Evolutionary conservation across 1,139 yeast genomes (phyloP), one percentile per base, ranked within the genome.

Genomic region (Hemisphaericaspora subhashii): DNA sequence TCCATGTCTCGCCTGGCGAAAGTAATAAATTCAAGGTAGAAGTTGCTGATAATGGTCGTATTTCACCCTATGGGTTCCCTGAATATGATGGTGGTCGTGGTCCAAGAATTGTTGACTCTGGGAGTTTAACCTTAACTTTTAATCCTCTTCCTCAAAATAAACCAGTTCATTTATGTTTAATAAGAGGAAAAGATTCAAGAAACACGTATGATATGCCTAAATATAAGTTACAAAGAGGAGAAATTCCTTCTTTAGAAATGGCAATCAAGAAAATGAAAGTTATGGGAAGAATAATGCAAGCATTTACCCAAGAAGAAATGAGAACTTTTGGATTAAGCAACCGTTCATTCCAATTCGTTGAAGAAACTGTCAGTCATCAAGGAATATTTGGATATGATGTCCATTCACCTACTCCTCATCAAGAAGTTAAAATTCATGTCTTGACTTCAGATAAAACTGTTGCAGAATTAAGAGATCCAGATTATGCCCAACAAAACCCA

Each of bases 241-340:
- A 87, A 51, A 82, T 81, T 1, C 83, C 88, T 45, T 78, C 73
- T n/a, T 55, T 90, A 17, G 83, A 83, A 13, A 62, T 81, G n/a
- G 97, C 97, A 0, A 66, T 87, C 16, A 70, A 72, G 48, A 89
- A 87, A 57, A 59, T 92, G 48, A 79, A 95, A 51, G 78, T 88
- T 44, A 97, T 90, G 6, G 96, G 87, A 3, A 72, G 96, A 52
- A 60, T 92, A 60, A 88, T 89, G 96, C 90, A 88, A 53, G 96
- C 97, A 0, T 90, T 79, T 57, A 90, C 98, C 0, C 83, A 83
- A 50, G 97, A 92, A 50, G 97, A 90, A 56, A 88, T 92, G 96
- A 64, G 81, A 42, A 66, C 82, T 29, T 74, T 77, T 39, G 94
- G 95, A 0, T 77, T 87, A 52, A 95, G 96, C 20, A 80, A 84